Evolutionary conservation across 768 basidiomycete genomes (phyloP).

Genomic region (Lactarius tabidus): DNA sequence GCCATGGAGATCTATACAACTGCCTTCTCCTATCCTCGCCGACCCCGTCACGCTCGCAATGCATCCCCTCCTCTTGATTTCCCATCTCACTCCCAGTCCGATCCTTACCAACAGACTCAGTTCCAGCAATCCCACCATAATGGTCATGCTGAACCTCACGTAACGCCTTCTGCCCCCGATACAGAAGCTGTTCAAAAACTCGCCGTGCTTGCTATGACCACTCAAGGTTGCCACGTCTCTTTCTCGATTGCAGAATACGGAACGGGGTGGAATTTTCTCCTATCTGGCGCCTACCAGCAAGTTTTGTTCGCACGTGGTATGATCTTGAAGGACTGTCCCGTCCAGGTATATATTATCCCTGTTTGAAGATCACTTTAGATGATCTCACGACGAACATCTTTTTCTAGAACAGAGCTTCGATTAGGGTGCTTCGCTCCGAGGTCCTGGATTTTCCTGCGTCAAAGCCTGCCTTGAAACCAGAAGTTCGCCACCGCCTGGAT

Average conservation of each 20-base stretch:
- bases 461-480: constrained; percentile 74
- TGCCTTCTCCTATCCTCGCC: constrained; percentile 88
- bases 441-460: constrained; percentile 83
- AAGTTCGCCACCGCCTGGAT: constrained; percentile 82
- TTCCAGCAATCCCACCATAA: constrained; percentile 32
- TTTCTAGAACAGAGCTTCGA: constrained; percentile 70
- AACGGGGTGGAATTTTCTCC: constrained; percentile 81
- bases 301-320: constrained; percentile 87
- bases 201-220: constrained; percentile 70
- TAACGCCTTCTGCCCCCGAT: constrained; percentile 42
- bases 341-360: constrained; percentile 51
- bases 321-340: constrained; percentile 85
- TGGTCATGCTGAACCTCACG: constrained; percentile 32
- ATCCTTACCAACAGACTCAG: constrained; percentile 36
- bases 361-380: constrained; percentile 24
- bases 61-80: constrained; percentile 63
- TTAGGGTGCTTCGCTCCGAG: constrained; percentile 90
- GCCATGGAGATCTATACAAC: constrained; percentile 96
- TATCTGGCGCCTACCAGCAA: constrained; percentile 88
- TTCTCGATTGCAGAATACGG: constrained; percentile 70
- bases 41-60: constrained; percentile 65
- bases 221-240: constrained; percentile 81
- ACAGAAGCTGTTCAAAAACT: constrained; percentile 77
- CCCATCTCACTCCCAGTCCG: constrained; percentile 44
- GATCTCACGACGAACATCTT: constrained; percentile 21